Evolutionary conservation across 345 rosid genomes (phyloP).

Genomic region (Passiflora organensis): DNA sequence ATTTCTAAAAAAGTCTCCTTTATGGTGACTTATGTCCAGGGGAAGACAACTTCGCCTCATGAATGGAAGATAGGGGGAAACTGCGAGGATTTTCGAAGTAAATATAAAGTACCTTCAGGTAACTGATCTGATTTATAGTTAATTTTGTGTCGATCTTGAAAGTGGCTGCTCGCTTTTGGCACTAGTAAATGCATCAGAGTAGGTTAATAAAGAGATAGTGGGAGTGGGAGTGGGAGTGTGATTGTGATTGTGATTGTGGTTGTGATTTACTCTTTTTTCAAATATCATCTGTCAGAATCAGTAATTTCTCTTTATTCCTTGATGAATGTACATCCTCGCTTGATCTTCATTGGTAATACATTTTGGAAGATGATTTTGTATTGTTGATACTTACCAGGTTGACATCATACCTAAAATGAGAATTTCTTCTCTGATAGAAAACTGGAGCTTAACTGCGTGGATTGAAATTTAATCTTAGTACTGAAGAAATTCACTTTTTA

Average conservation of each 20-base stretch:
- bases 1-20: neutral
- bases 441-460: neutral
- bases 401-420: neutral
- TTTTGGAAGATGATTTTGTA: neutral
- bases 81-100: constrained; percentile 34
- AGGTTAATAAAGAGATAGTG: too few species aligned
- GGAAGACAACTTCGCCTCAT: constrained; percentile 24
- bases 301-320: too few species aligned
- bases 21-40: constrained; percentile 34
- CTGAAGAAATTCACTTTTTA: constrained; percentile 17
- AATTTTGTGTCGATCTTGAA: neutral
- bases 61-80: constrained; percentile 47
- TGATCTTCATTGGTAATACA: neutral
- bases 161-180: neutral
- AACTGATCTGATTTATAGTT: constrained; percentile 13
- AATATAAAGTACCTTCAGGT: constrained; percentile 58
- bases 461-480: too few species aligned
- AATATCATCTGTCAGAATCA: neutral
- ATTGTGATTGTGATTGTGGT: too few species aligned
- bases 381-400: neutral
- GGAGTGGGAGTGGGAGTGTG: too few species aligned
- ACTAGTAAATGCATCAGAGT: neutral
- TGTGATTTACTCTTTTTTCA: too few species aligned
- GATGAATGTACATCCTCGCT: too few species aligned
- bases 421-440: neutral